Base-by-base conservation (phyloP, 345 rosid genomes). In the Trapa bicornis region DNA sequence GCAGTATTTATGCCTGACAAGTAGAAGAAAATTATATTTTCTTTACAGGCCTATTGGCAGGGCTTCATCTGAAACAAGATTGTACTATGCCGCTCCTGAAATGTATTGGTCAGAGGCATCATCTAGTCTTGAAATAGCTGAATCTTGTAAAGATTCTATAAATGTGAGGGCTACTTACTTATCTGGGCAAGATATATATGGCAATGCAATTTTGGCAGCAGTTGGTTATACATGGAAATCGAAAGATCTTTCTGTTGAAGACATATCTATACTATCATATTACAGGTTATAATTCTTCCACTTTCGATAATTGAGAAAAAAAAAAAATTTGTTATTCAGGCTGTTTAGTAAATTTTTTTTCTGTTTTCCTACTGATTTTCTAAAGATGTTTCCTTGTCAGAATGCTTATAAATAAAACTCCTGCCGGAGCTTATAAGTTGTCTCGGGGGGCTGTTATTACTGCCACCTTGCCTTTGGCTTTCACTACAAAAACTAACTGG, bases 201-300 rank as follows among this genome's bases (percentile, higher is more conserved):
- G 96, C 32, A 87, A 86, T 84, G 90, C 98, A 73, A 76, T 93
- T 72, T 79, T 93, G 89, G 94, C 97, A 70, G 88, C 94, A 35
- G 67, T 93, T 80, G 96, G 98, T 63, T 90, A 87, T 82, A 72
- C 78, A 52, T 82, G 97, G 98, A 88, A 81, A 76, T 81, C 90
- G 29, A 73, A 76, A 52, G 81, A 81, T 61, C 88, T 93, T 77
- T 84, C 80, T 71, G 73, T 76, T 69, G 92, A 85, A 76, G 87
- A 88, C 77, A 60, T 88, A 66, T 80, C 84, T 37, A 65, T 84
- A 58, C 83, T 83, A 48, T 83, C 89, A 68, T 88, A 87, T 75
- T 83, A 85, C 92, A 93, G 96, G 98, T 93, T 65, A 65, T 65
- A 33, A 65, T 5, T 61, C 42, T 12, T 47, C 63, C 33, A 11